Conservation (phyloP, 163 green algal genomes). For the Picocystis sp. region DNA sequence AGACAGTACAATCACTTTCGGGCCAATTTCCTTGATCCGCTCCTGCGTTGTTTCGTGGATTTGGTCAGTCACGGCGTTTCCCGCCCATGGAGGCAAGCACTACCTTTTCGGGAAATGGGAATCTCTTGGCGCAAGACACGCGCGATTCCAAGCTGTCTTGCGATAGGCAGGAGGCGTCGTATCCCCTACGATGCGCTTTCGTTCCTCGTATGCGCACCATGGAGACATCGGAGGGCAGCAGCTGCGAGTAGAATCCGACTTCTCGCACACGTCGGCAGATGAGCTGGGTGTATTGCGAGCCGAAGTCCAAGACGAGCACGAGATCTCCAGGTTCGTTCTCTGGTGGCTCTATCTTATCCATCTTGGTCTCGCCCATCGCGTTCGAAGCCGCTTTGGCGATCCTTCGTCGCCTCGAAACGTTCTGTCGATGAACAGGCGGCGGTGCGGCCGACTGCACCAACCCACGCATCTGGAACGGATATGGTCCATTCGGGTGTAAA, state of each 20-base stretch:
- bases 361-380: too few species aligned
- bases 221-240: constrained; percentile 70
- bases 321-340: too few species aligned
- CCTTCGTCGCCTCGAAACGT: not conserved
- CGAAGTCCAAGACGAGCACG: constrained; percentile 84
- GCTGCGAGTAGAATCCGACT: constrained; percentile 70
- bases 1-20: constrained; percentile 78
- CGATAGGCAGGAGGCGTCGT: not conserved
- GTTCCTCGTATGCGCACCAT: constrained; percentile 33
- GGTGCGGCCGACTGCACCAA: not conserved
- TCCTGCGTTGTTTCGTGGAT: constrained; percentile 32
- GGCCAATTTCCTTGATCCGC: constrained; percentile 48
- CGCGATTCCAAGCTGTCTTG: not conserved
- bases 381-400: not conserved
- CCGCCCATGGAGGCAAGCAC: not conserved
- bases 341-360: too few species aligned
- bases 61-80: not conserved
- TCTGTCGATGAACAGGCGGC: not conserved
- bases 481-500: not conserved
- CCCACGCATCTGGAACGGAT: not conserved
- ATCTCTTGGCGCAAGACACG: not conserved
- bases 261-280: constrained; percentile 84
- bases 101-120: not conserved
- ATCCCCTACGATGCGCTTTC: not conserved
- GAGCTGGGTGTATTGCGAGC: constrained; percentile 94